phyloP scores from a whole-genome alignment of 2,329 filamentous ascomycete genomes.

The Claviceps fusiformis region DNA sequence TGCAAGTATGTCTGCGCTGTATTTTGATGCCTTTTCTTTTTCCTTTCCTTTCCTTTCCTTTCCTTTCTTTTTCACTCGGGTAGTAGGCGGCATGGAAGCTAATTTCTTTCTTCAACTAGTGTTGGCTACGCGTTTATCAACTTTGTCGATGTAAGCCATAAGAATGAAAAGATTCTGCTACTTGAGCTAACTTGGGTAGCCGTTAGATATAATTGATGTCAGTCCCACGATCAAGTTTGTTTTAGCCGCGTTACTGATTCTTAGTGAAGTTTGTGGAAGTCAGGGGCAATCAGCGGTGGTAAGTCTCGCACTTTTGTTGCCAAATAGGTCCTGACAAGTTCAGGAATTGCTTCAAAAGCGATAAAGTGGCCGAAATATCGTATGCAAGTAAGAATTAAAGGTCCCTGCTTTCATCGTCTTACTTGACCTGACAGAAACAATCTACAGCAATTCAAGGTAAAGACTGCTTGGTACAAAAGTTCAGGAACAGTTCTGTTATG shows the following conservation, averaged over 20 bases:
- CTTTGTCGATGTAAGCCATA: conserved; percentile 57
- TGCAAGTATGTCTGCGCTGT: conserved; percentile 52
- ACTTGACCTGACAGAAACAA: not conserved
- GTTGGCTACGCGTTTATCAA: conserved; percentile 98
- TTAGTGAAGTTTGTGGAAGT: conserved; percentile 51
- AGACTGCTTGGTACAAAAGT: conserved; percentile 85
- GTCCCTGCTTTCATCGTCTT: not conserved
- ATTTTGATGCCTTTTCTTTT: not conserved
- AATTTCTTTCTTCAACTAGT: conserved; percentile 29
- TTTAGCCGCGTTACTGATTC: conserved; percentile 8
- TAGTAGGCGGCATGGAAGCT: not conserved
- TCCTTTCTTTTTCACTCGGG: not conserved
- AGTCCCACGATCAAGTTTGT: conserved; percentile 14
- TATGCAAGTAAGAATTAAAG: conserved; percentile 62
- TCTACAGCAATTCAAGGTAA: conserved; percentile 71
- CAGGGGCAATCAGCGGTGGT: conserved; percentile 59
- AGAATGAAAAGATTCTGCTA: not conserved
- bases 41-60: not conserved
- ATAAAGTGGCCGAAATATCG: conserved; percentile 79
- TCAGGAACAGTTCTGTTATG: conserved; percentile 95
- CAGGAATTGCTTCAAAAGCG: conserved; percentile 69
- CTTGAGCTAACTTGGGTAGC: conserved; percentile 33
- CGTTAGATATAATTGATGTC: conserved; percentile 60
- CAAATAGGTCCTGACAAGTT: conserved; percentile 1
- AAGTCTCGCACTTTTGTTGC: conserved; percentile 10